phyloP scores from a whole-genome alignment of 495 filamentous ascomycete species.

The Xeromyces bisporus region DNA sequence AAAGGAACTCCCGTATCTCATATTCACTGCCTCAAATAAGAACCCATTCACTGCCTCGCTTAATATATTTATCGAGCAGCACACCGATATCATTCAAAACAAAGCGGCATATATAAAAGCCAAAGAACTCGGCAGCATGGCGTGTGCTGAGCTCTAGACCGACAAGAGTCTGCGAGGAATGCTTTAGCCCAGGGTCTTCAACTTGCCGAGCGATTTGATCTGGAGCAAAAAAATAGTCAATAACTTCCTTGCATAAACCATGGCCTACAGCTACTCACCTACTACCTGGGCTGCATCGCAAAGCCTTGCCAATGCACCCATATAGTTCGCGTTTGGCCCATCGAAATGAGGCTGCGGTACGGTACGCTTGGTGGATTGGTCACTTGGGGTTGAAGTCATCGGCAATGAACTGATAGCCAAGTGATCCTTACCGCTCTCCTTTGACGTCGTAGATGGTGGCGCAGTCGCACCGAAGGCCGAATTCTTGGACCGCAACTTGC shows the following conservation, averaged over 20 bases:
- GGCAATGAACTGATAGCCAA: slow-evolving; percentile 56
- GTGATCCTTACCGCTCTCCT: slow-evolving; percentile 41
- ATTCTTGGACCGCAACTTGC: slow-evolving; percentile 76
- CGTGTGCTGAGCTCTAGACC: slow-evolving; percentile 83
- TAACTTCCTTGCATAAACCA: too few species aligned
- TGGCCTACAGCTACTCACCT: slow-evolving; percentile 48
- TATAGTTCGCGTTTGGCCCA: slow-evolving; percentile 79
- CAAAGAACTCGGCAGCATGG: slow-evolving; percentile 95
- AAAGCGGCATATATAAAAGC: slow-evolving; percentile 90
- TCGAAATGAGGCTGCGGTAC: slow-evolving; percentile 49
- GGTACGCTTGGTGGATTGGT: slow-evolving; percentile 48
- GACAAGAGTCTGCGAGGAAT: slow-evolving; percentile 71
- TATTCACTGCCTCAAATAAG: too few species aligned
- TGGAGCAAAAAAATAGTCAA: too few species aligned
- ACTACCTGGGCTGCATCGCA: slow-evolving; percentile 90
- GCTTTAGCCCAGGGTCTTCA: slow-evolving; percentile 78
- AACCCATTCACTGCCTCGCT: slow-evolving; percentile 92
- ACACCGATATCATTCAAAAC: slow-evolving; percentile 68
- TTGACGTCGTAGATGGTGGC: slow-evolving; percentile 14
- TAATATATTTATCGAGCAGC: slow-evolving; percentile 93
- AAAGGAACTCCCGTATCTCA: too few species aligned
- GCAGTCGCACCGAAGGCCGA: slow-evolving; percentile 37
- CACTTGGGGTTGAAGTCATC: slow-evolving; percentile 52
- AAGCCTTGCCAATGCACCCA: slow-evolving; percentile 74
- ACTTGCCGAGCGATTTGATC: slow-evolving; percentile 95